Conservation (phyloP, 2,329 filamentous ascomycete species). For the Bipolaris sorokiniana region DNA sequence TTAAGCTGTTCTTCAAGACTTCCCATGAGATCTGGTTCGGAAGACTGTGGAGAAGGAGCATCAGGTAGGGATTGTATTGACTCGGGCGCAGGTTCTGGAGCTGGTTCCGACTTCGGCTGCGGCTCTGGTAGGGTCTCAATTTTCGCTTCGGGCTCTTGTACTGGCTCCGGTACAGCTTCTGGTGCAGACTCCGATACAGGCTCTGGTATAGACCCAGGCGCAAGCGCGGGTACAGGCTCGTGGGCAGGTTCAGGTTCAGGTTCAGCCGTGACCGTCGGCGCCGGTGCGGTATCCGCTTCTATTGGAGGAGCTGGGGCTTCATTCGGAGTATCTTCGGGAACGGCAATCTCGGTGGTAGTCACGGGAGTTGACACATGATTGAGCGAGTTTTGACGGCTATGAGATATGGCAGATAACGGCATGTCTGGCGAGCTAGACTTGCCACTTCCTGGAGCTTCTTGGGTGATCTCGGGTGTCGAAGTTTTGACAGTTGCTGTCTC, state of each 20-base stretch:
- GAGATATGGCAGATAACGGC: constrained; percentile 47
- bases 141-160: constrained; percentile 1
- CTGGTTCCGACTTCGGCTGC: neutral
- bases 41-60: constrained; percentile 26
- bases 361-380: constrained; percentile 34
- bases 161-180: constrained; percentile 1
- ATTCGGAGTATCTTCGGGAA: constrained; percentile 11
- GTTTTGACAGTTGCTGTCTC: constrained; percentile 11
- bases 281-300: constrained; percentile 9
- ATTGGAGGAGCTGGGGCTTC: constrained; percentile 6
- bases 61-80: constrained; percentile 12
- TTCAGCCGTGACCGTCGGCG: constrained; percentile 1
- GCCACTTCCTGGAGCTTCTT: constrained; percentile 30
- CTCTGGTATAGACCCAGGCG: constrained; percentile 4
- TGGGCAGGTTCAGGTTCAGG: constrained; percentile 9
- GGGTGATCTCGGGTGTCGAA: constrained; percentile 8
- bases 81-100: neutral
- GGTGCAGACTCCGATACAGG: neutral
- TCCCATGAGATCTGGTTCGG: constrained; percentile 55
- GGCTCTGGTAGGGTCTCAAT: neutral
- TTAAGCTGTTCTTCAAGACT: constrained; percentile 56
- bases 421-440: constrained; percentile 52
- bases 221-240: neutral
- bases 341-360: constrained; percentile 13
- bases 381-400: constrained; percentile 48